phyloP scores from a whole-genome alignment of 257 asterid genomes.

The Ophiorrhiza pumila region DNA sequence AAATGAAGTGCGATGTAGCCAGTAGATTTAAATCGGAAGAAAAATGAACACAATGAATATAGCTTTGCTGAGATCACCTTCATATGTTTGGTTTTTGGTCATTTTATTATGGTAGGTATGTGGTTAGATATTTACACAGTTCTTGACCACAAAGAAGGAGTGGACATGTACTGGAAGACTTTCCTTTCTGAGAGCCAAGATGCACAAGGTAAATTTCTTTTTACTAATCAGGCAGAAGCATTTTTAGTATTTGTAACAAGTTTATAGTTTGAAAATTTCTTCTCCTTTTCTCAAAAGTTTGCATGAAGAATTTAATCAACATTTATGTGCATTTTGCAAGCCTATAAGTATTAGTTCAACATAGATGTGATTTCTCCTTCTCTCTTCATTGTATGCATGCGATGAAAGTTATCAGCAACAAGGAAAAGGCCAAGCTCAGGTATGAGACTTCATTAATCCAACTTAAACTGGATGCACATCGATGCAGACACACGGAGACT shows the following conservation, averaged over 20 bases:
- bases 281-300: background rate
- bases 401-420: constrained; percentile 31
- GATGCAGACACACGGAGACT: constrained; percentile 40
- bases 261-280: background rate
- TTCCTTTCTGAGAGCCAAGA: constrained; percentile 38
- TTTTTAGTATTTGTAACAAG: background rate
- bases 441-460: constrained; percentile 66
- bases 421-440: constrained; percentile 55
- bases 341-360: background rate
- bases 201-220: constrained; percentile 34
- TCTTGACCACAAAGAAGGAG: constrained; percentile 32
- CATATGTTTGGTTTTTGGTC: background rate
- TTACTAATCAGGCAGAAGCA: background rate
- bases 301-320: background rate
- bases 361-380: background rate
- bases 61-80: background rate
- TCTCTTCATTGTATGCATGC: constrained; percentile 5
- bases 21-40: background rate
- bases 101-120: constrained; percentile 1
- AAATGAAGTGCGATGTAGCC: background rate
- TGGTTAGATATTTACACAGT: constrained; percentile 26
- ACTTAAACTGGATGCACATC: constrained; percentile 50
- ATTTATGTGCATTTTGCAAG: background rate
- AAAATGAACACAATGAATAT: background rate
- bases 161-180: constrained; percentile 37